Evolutionary conservation across 306 rosid genomes (phyloP).

Genomic region (Fragaria vesca): DNA sequence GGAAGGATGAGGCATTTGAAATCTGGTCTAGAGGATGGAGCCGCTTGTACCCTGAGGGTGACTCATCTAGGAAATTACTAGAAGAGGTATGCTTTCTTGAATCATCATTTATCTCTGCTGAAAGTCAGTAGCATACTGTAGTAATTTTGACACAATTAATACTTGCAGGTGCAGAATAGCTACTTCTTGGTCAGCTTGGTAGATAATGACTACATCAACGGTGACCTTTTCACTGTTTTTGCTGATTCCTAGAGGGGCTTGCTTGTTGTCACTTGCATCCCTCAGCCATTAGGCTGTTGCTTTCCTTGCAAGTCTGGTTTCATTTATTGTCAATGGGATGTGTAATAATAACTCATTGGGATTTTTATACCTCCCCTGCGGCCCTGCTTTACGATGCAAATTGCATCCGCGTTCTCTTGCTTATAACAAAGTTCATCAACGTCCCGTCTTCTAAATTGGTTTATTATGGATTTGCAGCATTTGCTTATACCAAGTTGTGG

Average conservation of each 20-base stretch:
- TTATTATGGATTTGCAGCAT: background rate
- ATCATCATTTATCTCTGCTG: background rate
- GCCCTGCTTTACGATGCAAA: conserved; percentile 9
- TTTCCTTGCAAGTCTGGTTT: background rate
- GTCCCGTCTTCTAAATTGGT: background rate
- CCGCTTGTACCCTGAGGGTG: conserved; percentile 66
- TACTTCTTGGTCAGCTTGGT: conserved; percentile 96
- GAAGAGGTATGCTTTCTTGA: conserved; percentile 60
- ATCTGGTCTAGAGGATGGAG: conserved; percentile 97
- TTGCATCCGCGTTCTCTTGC: conserved; percentile 1
- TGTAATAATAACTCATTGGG: conserved; percentile 22
- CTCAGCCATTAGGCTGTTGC: conserved; percentile 10
- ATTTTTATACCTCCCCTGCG: conserved; percentile 19
- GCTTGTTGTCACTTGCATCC: conserved; percentile 3
- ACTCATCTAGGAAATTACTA: conserved; percentile 71
- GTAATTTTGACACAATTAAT: conserved; percentile 1
- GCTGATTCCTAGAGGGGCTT: conserved; percentile 48
- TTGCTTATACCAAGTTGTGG: background rate
- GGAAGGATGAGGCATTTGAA: conserved; percentile 97
- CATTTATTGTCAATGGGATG: conserved; percentile 14
- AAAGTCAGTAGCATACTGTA: background rate
- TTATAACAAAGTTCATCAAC: background rate
- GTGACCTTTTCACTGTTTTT: conserved; percentile 66
- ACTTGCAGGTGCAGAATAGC: conserved; percentile 61
- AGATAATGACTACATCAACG: conserved; percentile 71